These are phyloP conservation scores for Posidonia australis DNA, from an alignment of 106 monocot species.

Conservation along the genomic window DNA sequence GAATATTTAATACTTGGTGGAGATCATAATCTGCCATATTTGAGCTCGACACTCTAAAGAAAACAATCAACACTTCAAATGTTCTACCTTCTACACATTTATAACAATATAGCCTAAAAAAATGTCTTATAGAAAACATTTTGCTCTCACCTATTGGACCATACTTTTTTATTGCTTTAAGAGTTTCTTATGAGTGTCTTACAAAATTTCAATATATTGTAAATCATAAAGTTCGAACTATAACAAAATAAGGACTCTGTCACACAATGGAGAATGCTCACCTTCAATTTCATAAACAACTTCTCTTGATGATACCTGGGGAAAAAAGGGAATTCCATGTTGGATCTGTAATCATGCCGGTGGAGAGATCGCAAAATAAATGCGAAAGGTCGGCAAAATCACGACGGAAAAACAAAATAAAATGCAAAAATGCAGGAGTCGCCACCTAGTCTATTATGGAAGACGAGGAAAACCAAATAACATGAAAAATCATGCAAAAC, in stretches of 20 bases:
- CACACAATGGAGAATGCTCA: conserved; percentile 10
- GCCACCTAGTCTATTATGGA: too few species aligned
- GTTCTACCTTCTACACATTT: background rate
- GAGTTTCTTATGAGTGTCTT: conserved; percentile 70
- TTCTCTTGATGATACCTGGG: conserved; percentile 87
- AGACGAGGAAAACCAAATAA: too few species aligned
- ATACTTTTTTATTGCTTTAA: conserved; percentile 63
- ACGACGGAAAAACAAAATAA: too few species aligned
- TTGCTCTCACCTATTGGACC: conserved; percentile 50
- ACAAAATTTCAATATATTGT: conserved; percentile 11
- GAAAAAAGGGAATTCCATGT: background rate
- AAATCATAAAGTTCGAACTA: background rate
- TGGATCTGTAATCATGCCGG: too few species aligned
- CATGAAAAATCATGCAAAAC: too few species aligned
- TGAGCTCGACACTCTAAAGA: too few species aligned
- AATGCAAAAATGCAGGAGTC: too few species aligned
- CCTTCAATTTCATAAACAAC: conserved; percentile 79
- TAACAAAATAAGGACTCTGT: background rate
- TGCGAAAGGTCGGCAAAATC: too few species aligned
- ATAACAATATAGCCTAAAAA: background rate
- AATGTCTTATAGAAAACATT: background rate
- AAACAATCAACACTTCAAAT: too few species aligned
- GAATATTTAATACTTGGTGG: too few species aligned
- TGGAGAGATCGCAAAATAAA: too few species aligned
- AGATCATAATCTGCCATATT: too few species aligned